phyloP scores from a whole-genome alignment of 768 basidiomycete species.

The Polyporus arcularius region DNA sequence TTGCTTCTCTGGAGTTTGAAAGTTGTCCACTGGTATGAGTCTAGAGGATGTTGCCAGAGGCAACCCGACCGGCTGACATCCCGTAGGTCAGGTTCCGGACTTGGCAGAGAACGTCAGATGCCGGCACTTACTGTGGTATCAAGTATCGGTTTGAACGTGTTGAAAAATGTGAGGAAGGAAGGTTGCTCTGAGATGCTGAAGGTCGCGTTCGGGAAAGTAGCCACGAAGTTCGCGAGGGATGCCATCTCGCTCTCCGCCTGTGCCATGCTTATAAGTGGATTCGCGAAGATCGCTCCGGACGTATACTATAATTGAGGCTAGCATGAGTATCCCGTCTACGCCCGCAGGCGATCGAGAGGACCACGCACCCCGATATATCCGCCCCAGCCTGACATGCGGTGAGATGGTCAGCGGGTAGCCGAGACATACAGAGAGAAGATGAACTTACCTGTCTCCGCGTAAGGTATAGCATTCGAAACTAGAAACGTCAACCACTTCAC shows the following conservation, averaged over 20 bases:
- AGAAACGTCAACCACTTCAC: background rate
- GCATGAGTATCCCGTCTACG: background rate
- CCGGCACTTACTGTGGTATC: background rate
- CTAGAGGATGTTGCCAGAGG: background rate
- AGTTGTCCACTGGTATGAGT: slow-evolving; percentile 3
- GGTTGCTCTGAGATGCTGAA: background rate
- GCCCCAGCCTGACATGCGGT: slow-evolving; percentile 3
- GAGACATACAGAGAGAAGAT: no score
- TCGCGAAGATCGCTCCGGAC: background rate
- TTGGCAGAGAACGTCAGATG: background rate
- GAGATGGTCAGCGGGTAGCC: no score
- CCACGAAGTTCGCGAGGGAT: background rate
- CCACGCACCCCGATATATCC: background rate
- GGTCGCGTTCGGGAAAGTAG: background rate
- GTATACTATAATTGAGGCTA: background rate
- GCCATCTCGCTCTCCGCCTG: background rate
- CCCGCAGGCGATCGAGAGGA: no score
- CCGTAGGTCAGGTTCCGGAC: no score
- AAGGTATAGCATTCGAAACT: background rate
- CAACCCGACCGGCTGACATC: background rate
- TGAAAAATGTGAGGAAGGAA: background rate
- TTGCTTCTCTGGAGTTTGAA: background rate
- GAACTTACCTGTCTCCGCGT: background rate
- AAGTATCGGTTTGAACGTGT: background rate
- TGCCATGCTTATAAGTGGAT: background rate